These are phyloP conservation scores for Butyriboletus loyo DNA, from an alignment of 768 basidiomycete genomes.

Conservation along the genomic window DNA sequence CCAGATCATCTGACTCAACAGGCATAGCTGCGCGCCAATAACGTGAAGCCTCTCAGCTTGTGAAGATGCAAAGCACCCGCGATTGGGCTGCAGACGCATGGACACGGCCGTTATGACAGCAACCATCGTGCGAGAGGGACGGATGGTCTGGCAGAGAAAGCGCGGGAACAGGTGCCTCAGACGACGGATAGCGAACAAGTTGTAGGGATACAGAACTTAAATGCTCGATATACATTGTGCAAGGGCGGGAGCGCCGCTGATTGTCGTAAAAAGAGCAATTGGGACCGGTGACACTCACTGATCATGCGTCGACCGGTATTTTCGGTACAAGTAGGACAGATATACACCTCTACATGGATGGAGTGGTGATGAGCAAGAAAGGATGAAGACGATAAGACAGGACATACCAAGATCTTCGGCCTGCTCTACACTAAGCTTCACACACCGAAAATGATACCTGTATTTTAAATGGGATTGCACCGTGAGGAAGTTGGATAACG, in stretches of 20 bases:
- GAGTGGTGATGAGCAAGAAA: slow-evolving; percentile 14
- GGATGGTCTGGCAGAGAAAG: slow-evolving; percentile 34
- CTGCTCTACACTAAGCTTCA: slow-evolving; percentile 56
- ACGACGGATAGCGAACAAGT: slow-evolving; percentile 34
- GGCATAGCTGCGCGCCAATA: slow-evolving; percentile 33
- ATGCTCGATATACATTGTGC: slow-evolving; percentile 37
- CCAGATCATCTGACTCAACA: slow-evolving; percentile 38
- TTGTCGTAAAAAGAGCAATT: slow-evolving; percentile 29
- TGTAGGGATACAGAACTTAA: slow-evolving; percentile 36
- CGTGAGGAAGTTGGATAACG: slow-evolving; percentile 3
- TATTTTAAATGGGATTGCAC: not conserved
- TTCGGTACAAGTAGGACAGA: slow-evolving; percentile 54
- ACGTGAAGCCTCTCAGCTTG: slow-evolving; percentile 35
- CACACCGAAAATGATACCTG: slow-evolving; percentile 86
- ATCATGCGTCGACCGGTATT: slow-evolving; percentile 63
- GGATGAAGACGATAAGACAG: not conserved
- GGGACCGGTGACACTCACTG: slow-evolving; percentile 64
- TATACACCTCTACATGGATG: slow-evolving; percentile 50
- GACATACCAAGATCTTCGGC: slow-evolving; percentile 79
- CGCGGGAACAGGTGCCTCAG: slow-evolving; percentile 30
- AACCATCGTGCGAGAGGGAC: slow-evolving; percentile 28
- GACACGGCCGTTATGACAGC: slow-evolving; percentile 33
- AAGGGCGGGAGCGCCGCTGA: slow-evolving; percentile 20
- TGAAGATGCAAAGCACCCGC: slow-evolving; percentile 26
- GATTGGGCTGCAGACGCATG: slow-evolving; percentile 25